Percentiles rank a stretch among this genome's conserved stretches.
Evolutionary conservation across 225 moss, liverwort and hornwort species (phyloP).

Genomic region (Sphagnum contortum): DNA sequence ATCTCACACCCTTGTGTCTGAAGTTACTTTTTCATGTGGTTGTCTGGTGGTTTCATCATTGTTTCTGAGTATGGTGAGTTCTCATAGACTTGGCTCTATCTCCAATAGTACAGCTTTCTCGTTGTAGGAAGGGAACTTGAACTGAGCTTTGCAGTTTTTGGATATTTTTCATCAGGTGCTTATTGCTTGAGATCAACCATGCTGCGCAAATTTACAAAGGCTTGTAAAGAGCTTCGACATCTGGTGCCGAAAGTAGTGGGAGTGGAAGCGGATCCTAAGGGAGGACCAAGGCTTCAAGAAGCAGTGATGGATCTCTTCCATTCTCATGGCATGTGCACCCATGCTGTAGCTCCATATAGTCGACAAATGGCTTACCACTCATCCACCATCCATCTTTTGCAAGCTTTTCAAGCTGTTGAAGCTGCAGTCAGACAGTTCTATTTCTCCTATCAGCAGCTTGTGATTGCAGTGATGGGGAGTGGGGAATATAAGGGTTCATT

Average conservation of each 20-base stretch:
- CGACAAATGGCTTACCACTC: slow-evolving; percentile 42
- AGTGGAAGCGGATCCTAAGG: slow-evolving; percentile 69
- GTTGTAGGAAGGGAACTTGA: no score
- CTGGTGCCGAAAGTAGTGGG: slow-evolving; percentile 67
- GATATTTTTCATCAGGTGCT: slow-evolving; percentile 14
- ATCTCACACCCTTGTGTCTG: no score
- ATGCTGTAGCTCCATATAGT: slow-evolving; percentile 16
- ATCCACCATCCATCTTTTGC: slow-evolving; percentile 64
- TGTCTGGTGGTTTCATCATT: no score
- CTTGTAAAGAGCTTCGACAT: slow-evolving; percentile 69
- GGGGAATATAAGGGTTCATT: slow-evolving; percentile 62
- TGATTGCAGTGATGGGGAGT: slow-evolving; percentile 74
- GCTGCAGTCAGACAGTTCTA: slow-evolving; percentile 76
- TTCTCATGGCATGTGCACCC: slow-evolving; percentile 51
- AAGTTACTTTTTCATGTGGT: no score
- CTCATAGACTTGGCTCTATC: no score
- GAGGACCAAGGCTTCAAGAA: slow-evolving; percentile 64
- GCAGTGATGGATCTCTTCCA: slow-evolving; percentile 66
- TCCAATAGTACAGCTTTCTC: no score
- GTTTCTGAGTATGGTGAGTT: no score
- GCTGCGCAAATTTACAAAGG: slow-evolving; percentile 48
- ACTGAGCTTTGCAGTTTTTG: no score
- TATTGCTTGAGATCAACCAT: slow-evolving; percentile 66
- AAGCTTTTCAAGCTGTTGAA: slow-evolving; percentile 74
- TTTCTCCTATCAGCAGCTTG: slow-evolving; percentile 78